phyloP scores from a whole-genome alignment of 164 flowering plant genomes.

The Chloranthus sessilifolius region DNA sequence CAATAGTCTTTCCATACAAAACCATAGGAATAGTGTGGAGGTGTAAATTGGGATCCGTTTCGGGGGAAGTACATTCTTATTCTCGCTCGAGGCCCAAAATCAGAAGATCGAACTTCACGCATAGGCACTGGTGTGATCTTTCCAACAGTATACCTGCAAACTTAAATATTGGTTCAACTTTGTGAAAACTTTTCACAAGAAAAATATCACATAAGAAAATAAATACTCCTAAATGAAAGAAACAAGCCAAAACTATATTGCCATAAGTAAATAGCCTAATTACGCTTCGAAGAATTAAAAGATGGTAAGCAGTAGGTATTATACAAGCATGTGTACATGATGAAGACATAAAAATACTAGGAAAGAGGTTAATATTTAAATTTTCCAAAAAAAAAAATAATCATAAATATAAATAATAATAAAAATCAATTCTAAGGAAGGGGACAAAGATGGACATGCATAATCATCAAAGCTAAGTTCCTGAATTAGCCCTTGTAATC shows the following conservation, averaged over 20 bases:
- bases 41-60: slow-evolving; percentile 84
- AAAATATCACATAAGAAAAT: background rate
- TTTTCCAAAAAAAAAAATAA: too few species aligned
- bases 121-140: slow-evolving; percentile 94
- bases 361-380: too few species aligned
- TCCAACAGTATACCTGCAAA: slow-evolving; percentile 88
- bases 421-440: too few species aligned
- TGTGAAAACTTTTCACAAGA: background rate
- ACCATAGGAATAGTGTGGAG: slow-evolving; percentile 74
- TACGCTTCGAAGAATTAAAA: too few species aligned
- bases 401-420: too few species aligned
- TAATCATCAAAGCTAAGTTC: too few species aligned
- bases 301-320: too few species aligned
- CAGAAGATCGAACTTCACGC: slow-evolving; percentile 89
- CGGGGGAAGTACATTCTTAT: slow-evolving; percentile 83
- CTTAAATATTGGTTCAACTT: slow-evolving; percentile 17
- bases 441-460: too few species aligned
- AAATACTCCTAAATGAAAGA: background rate
- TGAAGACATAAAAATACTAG: too few species aligned
- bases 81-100: slow-evolving; percentile 90
- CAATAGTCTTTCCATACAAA: slow-evolving; percentile 97
- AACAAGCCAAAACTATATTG: background rate
- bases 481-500: too few species aligned
- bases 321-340: too few species aligned
- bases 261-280: too few species aligned